Base-by-base conservation (phyloP, 2,329 filamentous ascomycete species). In the Clonostachys rhizophaga region DNA sequence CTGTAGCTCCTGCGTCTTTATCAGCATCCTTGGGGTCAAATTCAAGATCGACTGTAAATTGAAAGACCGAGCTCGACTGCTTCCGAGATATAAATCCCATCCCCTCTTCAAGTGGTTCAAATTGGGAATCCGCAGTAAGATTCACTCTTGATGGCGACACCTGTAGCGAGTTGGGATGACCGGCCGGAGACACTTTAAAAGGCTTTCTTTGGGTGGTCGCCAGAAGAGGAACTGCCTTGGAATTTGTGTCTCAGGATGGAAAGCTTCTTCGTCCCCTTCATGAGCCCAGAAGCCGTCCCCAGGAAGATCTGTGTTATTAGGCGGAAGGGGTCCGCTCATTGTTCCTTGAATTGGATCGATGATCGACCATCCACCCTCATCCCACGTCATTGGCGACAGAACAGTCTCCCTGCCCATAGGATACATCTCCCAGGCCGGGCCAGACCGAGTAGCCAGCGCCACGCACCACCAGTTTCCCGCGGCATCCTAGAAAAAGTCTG, bases 191-290 rank as follows among this genome's bases (percentile, higher is more conserved):
- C 14, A 75, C 52, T 3, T 59, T 64, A 64, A 72, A 45, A 64
- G 68, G 36, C 58, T 61, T 0, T 65, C 54, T 33, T 69, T 64
- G 2, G 78, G 79, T 11, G 71, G 76, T 5, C 81, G 69, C 68
- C 79, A 81, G 64, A 78, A 69, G 3, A 76, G 70, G 51, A 83
- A 77, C 53, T 83, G 75, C 1, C 65, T 63, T 4, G 79, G 78
- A 1, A 83, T 58, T 0, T 56, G 53, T 1, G 67, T 67, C 0
- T 65, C 65, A 0, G 69, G 64, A 9, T 61, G 52, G 55, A 83
- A 82, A 24, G 71, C 66, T 42, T 76, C 61, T 10, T 57, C 52
- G 52, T 81, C 76, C 2, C 69, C 64, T 13, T 66, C 66, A 7
- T 60, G 55, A 47, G 69, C 69, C 52, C 64, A 70, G 6, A 72